phyloP scores from a whole-genome alignment of 2,329 filamentous ascomycete species.

The Talaromyces sp. region DNA sequence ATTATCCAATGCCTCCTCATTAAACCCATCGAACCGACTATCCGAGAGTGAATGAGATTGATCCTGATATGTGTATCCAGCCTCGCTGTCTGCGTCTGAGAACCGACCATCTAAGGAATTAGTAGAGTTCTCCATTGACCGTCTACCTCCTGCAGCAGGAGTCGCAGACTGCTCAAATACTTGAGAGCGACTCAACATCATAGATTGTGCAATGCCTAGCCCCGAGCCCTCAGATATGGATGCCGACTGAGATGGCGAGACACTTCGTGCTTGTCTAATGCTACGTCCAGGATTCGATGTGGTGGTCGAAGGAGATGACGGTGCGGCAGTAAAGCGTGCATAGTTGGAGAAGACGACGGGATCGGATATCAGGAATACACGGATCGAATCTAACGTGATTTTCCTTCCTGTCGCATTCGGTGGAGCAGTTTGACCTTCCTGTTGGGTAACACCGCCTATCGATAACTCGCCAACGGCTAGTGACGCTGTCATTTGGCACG shows the following conservation, averaged over 20 bases:
- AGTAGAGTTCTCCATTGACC: slow-evolving; percentile 22
- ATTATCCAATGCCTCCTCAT: slow-evolving; percentile 35
- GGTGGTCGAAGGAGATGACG: slow-evolving; percentile 34
- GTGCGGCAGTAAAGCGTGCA: slow-evolving; percentile 35
- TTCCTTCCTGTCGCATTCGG: slow-evolving; percentile 29
- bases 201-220: slow-evolving; percentile 37
- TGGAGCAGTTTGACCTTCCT: not conserved
- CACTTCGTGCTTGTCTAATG: slow-evolving; percentile 24
- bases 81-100: slow-evolving; percentile 42
- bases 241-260: slow-evolving; percentile 27
- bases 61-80: slow-evolving; percentile 22
- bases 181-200: slow-evolving; percentile 34
- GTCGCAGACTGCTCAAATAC: slow-evolving; percentile 4
- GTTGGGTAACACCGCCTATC: slow-evolving; percentile 29
- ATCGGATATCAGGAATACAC: slow-evolving; percentile 48
- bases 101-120: slow-evolving; percentile 41
- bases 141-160: not conserved
- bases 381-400: slow-evolving; percentile 45
- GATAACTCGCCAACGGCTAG: slow-evolving; percentile 35
- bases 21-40: slow-evolving; percentile 26
- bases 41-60: slow-evolving; percentile 21
- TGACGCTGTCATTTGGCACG: slow-evolving; percentile 36
- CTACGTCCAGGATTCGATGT: slow-evolving; percentile 32
- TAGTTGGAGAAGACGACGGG: slow-evolving; percentile 48
- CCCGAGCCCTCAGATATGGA: slow-evolving; percentile 26